Base-by-base conservation (phyloP, 257 asterid genomes). In the Henckelia pumila region DNA sequence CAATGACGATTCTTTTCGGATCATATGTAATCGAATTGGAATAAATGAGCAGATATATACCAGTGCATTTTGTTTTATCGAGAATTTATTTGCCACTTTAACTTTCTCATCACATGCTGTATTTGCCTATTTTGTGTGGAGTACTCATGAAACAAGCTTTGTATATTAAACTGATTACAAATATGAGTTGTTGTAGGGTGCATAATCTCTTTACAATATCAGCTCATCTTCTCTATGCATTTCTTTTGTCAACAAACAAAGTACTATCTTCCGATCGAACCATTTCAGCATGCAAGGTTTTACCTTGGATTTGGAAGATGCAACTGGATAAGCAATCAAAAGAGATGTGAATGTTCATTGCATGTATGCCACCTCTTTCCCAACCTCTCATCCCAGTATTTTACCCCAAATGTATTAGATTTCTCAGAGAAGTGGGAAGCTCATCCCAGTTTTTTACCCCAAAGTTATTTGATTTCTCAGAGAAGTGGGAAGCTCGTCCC, bases 291-390 rank as follows among this genome's bases (percentile, higher is more conserved):
- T 75, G 53, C 84, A 94, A 97, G 99, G 99, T 25, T 94, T 94
- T 74, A 79, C 96, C 6, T 84, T 94, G n/a, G n/a, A n/a, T n/a
- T n/a, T n/a, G 64, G 99, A 94, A 85, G 99, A 94, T 84, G 97
- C 97, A 70, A 91, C 97, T 37, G 97, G 97, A 56, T 83, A 91
- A 81, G 86, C 88, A 74, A 74, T 94, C 64, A 94, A 91, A 73
- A 97, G 99, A 50, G 96, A 86, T 61, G 85, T 94, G 72, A 88
- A 94, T 72, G 80, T 94, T 65, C 88, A 91, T 82, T 91, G 93
- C 53, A 89, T 94, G 62, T 87, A 85, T 72, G 96, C 96, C 10
- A 88, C 99, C 53, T 91, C 96, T 62, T 80, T 91, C 72, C 99
- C 99, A 56, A 81, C 89, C 59, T 88, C 97, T 64, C 99, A 91